Conservation (phyloP, 2,329 filamentous ascomycete species). For the Pseudogymnoascus sp. region DNA sequence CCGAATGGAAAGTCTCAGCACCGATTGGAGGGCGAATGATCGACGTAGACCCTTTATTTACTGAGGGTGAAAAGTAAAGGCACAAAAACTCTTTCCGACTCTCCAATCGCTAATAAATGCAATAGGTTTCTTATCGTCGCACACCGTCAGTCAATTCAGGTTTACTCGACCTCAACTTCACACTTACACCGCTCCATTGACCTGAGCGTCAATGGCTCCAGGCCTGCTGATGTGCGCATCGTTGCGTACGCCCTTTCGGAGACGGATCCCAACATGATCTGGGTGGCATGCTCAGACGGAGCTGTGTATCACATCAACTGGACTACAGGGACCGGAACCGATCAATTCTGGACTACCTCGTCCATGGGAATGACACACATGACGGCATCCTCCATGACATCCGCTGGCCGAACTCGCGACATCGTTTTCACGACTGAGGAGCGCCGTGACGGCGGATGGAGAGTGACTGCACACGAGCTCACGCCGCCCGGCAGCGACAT, state of each 20-base stretch:
- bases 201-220: conserved; percentile 30
- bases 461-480: conserved; percentile 29
- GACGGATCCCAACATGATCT: conserved; percentile 40
- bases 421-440: conserved; percentile 29
- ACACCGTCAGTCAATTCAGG: conserved; percentile 65
- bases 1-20: conserved; percentile 51
- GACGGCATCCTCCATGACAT: conserved; percentile 30
- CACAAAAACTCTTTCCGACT: neutral
- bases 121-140: conserved; percentile 62
- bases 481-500: conserved; percentile 25
- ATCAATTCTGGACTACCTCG: conserved; percentile 34
- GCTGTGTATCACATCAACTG: conserved; percentile 51
- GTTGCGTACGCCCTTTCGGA: conserved; percentile 36
- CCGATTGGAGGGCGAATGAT: conserved; percentile 59
- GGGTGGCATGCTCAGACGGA: conserved; percentile 53
- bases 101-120: neutral
- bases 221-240: conserved; percentile 24
- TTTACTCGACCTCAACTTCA: conserved; percentile 76
- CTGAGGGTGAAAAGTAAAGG: conserved; percentile 49
- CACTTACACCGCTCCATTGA: conserved; percentile 67
- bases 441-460: conserved; percentile 25
- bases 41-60: conserved; percentile 56
- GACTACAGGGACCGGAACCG: conserved; percentile 39
- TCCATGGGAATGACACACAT: conserved; percentile 29
- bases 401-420: conserved; percentile 26